Evolutionary conservation across 2,329 filamentous ascomycete genomes (phyloP).

Genomic region (Calonectria hawksworthii): DNA sequence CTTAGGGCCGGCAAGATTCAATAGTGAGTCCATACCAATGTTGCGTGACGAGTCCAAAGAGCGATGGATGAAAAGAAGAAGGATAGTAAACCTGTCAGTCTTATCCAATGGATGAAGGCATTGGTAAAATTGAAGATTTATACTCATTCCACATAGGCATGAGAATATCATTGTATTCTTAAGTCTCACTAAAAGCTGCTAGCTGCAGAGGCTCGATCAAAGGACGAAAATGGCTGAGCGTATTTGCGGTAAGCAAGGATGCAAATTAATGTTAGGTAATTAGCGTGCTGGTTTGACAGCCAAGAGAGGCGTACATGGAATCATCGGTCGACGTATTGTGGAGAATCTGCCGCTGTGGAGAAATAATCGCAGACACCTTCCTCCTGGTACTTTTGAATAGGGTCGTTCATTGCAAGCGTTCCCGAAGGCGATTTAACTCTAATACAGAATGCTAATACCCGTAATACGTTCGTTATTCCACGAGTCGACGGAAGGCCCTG

Average conservation of each 20-base stretch:
- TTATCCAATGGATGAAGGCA: neutral
- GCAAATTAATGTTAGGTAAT: neutral
- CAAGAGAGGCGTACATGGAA: neutral
- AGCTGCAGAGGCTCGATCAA: neutral
- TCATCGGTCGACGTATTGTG: neutral
- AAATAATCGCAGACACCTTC: neutral
- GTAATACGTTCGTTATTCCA: no score
- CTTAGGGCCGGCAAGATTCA: neutral
- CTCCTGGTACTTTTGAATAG: neutral
- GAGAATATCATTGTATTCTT: neutral
- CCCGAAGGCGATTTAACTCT: neutral
- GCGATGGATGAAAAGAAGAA: neutral
- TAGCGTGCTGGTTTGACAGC: neutral
- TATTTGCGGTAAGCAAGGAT: neutral
- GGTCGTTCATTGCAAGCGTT: neutral
- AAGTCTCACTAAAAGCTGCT: neutral
- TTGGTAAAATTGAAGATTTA: neutral
- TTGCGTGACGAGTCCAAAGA: neutral
- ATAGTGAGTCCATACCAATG: neutral
- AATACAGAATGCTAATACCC: conserved; percentile 11
- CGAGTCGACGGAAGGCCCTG: no score
- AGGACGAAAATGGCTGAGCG: neutral
- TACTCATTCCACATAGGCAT: neutral
- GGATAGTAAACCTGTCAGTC: neutral
- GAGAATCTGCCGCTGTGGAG: neutral